These are phyloP conservation scores for Botrytis elliptica DNA, from an alignment of 2,329 filamentous ascomycete species.

Conservation along the genomic window DNA sequence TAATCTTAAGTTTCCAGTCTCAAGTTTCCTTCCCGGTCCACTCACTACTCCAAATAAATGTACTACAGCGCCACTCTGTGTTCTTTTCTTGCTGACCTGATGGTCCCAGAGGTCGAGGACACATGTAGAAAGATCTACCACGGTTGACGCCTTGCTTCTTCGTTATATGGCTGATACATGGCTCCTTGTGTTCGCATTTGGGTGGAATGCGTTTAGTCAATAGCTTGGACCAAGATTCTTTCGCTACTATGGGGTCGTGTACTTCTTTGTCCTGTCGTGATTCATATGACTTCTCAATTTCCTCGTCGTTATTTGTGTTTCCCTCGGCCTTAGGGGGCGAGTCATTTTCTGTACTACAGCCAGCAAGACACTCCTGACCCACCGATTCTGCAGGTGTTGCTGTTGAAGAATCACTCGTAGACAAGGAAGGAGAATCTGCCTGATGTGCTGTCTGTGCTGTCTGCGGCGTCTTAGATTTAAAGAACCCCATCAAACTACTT, in stretches of 20 bases:
- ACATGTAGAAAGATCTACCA: constrained; percentile 67
- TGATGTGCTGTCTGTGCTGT: too few species aligned
- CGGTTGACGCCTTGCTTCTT: constrained; percentile 87
- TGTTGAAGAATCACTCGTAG: background rate
- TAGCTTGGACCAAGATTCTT: constrained; percentile 83
- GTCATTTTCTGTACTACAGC: background rate
- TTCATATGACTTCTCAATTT: constrained; percentile 21
- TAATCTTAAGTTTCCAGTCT: background rate
- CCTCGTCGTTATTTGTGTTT: background rate
- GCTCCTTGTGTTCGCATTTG: constrained; percentile 83
- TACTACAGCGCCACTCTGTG: constrained; percentile 83
- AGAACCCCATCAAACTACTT: constrained; percentile 68
- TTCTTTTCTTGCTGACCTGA: constrained; percentile 80
- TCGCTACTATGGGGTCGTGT: constrained; percentile 68
- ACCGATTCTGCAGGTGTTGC: background rate
- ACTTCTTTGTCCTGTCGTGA: constrained; percentile 39
- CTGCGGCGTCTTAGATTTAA: constrained; percentile 57
- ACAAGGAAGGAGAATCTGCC: background rate
- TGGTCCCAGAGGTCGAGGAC: constrained; percentile 73
- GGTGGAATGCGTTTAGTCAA: constrained; percentile 74
- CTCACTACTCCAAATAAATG: constrained; percentile 60
- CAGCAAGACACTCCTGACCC: background rate
- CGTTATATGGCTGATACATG: constrained; percentile 78
- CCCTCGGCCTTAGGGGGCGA: background rate
- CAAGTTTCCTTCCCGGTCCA: constrained; percentile 26